Evolutionary conservation across 805 yeast species (phyloP).

Genomic region (Candida xiaguanensis): DNA sequence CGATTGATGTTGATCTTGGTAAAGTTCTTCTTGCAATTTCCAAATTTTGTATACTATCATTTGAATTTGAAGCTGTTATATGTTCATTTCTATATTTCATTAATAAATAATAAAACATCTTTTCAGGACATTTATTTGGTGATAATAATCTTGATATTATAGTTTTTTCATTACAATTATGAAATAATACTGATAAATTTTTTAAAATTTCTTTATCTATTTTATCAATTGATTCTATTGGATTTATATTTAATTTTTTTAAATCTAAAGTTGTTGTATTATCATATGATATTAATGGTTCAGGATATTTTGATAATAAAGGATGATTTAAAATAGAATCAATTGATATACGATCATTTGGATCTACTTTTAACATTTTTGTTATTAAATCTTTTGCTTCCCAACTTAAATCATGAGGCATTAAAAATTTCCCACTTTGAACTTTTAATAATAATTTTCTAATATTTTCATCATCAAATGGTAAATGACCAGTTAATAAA

Average conservation of each 20-base stretch:
- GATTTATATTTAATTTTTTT: constrained; percentile 23
- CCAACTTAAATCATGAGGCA: constrained; percentile 73
- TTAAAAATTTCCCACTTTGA: constrained; percentile 80
- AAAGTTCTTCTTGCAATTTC: constrained; percentile 24
- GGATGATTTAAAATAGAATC: constrained; percentile 79
- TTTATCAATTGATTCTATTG: constrained; percentile 40
- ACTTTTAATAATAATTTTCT: constrained; percentile 84
- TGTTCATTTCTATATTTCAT: constrained; percentile 74
- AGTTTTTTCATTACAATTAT: constrained; percentile 58
- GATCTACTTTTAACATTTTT: constrained; percentile 79
- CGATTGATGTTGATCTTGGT: constrained; percentile 39
- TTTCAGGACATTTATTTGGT: constrained; percentile 65
- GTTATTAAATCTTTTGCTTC: constrained; percentile 87
- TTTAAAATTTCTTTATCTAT: constrained; percentile 73
- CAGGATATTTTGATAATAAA: constrained; percentile 68
- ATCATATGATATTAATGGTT: constrained; percentile 21
- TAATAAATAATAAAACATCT: constrained; percentile 73
- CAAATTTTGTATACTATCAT: constrained; percentile 20
- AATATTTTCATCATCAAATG: constrained; percentile 95
- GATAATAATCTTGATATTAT: constrained; percentile 53
- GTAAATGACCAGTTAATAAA: constrained; percentile 87
- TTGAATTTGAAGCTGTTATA: constrained; percentile 18
- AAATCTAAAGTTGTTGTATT: constrained; percentile 13
- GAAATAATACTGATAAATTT: constrained; percentile 76
- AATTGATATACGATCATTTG: constrained; percentile 73